Percentiles rank a stretch among this genome's conserved stretches.
Evolutionary conservation across 345 rosid genomes (phyloP).

Genomic region (Fremontodendron californicum): DNA sequence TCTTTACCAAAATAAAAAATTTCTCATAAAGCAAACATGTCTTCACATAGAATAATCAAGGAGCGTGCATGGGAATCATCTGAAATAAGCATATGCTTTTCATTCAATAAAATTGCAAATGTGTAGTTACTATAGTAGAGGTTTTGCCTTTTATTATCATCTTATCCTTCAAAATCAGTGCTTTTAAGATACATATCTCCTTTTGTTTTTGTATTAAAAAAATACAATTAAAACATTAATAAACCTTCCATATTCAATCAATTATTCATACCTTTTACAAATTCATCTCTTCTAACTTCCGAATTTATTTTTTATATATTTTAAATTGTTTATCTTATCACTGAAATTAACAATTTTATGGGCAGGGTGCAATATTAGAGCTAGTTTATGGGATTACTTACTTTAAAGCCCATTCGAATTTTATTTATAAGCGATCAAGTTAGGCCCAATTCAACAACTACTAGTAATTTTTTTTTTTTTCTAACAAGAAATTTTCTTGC

Average conservation of each 20-base stretch:
- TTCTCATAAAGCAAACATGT: background rate
- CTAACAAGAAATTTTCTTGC: background rate
- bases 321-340: no score
- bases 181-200: no score
- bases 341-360: no score
- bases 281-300: no score
- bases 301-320: no score
- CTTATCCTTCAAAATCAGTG: no score
- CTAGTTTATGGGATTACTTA: background rate
- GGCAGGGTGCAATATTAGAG: no score
- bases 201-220: no score
- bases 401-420: background rate
- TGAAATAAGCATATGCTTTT: background rate
- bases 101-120: background rate
- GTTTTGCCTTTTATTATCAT: background rate
- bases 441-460: background rate
- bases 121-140: no score
- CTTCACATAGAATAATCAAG: background rate
- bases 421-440: background rate
- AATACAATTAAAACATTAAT: no score
- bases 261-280: no score
- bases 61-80: background rate
- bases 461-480: background rate
- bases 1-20: background rate
- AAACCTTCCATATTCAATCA: no score